phyloP scores from a whole-genome alignment of 805 yeast species.

The Danielia oregonensis region DNA sequence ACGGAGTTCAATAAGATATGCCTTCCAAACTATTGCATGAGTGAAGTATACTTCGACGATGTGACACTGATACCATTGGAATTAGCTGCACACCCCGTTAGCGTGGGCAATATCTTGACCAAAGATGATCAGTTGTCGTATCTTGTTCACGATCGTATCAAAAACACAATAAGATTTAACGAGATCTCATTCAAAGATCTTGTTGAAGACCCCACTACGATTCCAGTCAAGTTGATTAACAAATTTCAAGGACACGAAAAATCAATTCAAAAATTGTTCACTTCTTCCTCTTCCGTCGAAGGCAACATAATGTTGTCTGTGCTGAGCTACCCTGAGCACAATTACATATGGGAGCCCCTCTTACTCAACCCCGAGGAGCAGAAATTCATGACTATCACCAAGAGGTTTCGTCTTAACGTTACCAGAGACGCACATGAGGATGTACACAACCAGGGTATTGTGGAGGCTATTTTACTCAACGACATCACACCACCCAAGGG shows the following conservation, averaged over 20 bases:
- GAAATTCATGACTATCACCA: slow-evolving; percentile 27
- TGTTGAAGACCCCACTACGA: not conserved
- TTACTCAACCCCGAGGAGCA: slow-evolving; percentile 13
- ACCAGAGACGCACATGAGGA: slow-evolving; percentile 5
- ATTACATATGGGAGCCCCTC: slow-evolving; percentile 43
- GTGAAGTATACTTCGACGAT: not conserved
- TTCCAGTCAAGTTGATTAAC: slow-evolving; percentile 20
- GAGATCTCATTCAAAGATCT: slow-evolving; percentile 14
- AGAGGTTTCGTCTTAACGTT: slow-evolving; percentile 29
- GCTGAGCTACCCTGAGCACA: slow-evolving; percentile 35
- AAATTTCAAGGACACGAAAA: slow-evolving; percentile 85
- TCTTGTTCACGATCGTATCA: slow-evolving; percentile 35
- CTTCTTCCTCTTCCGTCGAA: slow-evolving; percentile 45
- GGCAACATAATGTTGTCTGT: slow-evolving; percentile 32
- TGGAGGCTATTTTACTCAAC: slow-evolving; percentile 31
- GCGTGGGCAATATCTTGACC: not conserved
- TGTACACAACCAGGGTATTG: slow-evolving; percentile 20
- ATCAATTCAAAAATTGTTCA: slow-evolving; percentile 62
- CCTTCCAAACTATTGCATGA: slow-evolving; percentile 7
- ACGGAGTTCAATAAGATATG: slow-evolving; percentile 6
- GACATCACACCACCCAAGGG: slow-evolving; percentile 19
- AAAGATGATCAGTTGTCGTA: slow-evolving; percentile 12
- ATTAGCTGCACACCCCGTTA: not conserved
- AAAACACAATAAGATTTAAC: slow-evolving; percentile 29
- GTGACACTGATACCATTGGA: not conserved